These are phyloP conservation scores for Kalmusia sp. DNA, from an alignment of 2,329 filamentous ascomycete species.

Conservation along the genomic window DNA sequence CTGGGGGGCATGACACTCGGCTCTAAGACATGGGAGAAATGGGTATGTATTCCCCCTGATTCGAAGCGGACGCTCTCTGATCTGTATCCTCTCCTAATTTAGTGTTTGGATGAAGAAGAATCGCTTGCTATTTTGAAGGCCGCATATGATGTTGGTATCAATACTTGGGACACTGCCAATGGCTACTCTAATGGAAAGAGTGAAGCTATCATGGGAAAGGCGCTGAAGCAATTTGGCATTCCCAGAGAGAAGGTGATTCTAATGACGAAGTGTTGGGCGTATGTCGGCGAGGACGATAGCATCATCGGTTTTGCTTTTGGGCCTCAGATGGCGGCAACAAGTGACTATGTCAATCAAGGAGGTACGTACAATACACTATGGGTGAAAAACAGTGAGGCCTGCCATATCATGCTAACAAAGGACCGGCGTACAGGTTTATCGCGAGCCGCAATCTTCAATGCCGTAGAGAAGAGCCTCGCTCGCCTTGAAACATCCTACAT, in stretches of 20 bases:
- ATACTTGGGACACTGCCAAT: slow-evolving; percentile 25
- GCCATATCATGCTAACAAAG: slow-evolving; percentile 18
- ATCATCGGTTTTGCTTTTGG: not conserved
- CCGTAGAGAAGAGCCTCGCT: slow-evolving; percentile 32
- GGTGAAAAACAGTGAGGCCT: not conserved
- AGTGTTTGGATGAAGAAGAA: too few species aligned
- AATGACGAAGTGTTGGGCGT: slow-evolving; percentile 28
- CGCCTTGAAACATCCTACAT: slow-evolving; percentile 61
- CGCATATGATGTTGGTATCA: too few species aligned
- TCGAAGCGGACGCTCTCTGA: too few species aligned
- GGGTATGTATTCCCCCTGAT: too few species aligned
- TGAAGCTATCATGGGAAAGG: slow-evolving; percentile 32
- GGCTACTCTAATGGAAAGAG: slow-evolving; percentile 30
- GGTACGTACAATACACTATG: too few species aligned
- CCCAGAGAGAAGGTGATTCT: slow-evolving; percentile 32
- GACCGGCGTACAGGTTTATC: slow-evolving; percentile 44
- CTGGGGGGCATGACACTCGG: too few species aligned
- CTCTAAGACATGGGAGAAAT: too few species aligned
- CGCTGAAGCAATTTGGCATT: slow-evolving; percentile 25
- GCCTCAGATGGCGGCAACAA: not conserved
- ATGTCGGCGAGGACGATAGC: slow-evolving; percentile 12
- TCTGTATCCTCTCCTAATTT: too few species aligned
- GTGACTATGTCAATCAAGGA: not conserved
- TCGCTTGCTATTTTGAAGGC: too few species aligned
- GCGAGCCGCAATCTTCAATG: slow-evolving; percentile 47